Evolutionary conservation across 192 early-diverging fungal species (phyloP), one percentile per base, ranked within the genome.

Genomic region (Coemansia umbellata): DNA sequence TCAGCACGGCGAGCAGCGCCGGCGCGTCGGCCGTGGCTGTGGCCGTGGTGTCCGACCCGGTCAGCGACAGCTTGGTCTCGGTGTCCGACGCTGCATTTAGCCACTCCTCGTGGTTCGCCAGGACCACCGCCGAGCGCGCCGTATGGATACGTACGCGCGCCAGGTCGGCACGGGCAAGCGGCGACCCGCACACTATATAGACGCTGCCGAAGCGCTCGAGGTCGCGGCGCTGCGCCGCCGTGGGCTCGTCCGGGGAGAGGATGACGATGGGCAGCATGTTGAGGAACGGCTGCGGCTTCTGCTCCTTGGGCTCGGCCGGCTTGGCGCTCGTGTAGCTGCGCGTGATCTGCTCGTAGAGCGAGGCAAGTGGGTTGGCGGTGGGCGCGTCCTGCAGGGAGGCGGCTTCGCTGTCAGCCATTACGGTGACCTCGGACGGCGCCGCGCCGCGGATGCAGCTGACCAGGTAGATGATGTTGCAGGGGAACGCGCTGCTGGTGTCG

Each of bases 391-490:
- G 17, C 8, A 14, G 3, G 9, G 43, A 11, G 26, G 24, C 32
- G 24, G n/a, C 19, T 11, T 48, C 41, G 11, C 31, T 47, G 21
- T 55, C 58, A 19, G 60, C 55, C 21, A 58, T 73, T 1, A 33
- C 31, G 0, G 52, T 42, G 14, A 65, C 53, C 41, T 74, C 58
- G 17, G 62, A 55, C 10, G 74, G 69, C 31, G 83, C 72, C 24
- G 80, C 78, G 14, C 78, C 79, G 22, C 87, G 83, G 53, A 85
- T 66, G 17, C 85, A 80, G 31, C 78, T 82, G 47, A 89, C 55
- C 50, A 89, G 79, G 63, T 82, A 84, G 11, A 82, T 67, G n/a
- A 87, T 66, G 63, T 87, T 87, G 36, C 58, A 48, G 1, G 84
- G 85, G 60, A 88, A 89, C 39, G 70, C 65, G 31, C 15, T 33